Evolutionary conservation across 352 stramenopile species (phyloP).

Genomic region (Pythium phragmiticola): DNA sequence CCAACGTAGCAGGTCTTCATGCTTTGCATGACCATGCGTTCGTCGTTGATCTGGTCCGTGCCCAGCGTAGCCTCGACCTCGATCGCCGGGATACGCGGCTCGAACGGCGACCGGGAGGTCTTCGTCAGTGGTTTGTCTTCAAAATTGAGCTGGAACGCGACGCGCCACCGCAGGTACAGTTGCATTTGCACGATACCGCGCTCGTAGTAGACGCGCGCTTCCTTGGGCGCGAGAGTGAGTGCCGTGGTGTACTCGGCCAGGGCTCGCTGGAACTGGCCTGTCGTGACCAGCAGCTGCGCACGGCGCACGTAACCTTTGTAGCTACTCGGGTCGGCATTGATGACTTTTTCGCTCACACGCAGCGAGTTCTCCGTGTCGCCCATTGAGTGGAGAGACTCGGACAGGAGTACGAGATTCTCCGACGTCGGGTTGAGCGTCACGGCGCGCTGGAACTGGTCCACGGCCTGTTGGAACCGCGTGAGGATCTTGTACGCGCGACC

Average conservation of each 20-base stretch:
- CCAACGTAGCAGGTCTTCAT: conserved; percentile 53
- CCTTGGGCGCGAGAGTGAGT: conserved; percentile 53
- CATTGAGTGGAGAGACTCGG: conserved; percentile 75
- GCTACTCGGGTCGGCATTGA: conserved; percentile 53
- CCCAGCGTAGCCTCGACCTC: conserved; percentile 51
- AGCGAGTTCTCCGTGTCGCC: conserved; percentile 80
- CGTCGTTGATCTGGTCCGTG: conserved; percentile 47
- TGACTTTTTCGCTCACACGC: conserved; percentile 69
- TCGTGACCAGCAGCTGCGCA: conserved; percentile 60
- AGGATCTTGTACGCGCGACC: conserved; percentile 71
- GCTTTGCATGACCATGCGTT: conserved; percentile 40
- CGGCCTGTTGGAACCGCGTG: conserved; percentile 58
- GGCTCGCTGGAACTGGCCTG: conserved; percentile 41
- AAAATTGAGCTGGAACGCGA: conserved; percentile 52
- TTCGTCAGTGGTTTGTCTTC: conserved; percentile 19
- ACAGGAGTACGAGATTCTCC: conserved; percentile 77
- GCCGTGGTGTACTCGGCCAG: conserved; percentile 70
- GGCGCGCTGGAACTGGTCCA: conserved; percentile 61
- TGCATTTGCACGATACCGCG: conserved; percentile 72
- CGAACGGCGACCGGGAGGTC: conserved; percentile 38
- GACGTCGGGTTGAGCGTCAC: conserved; percentile 57
- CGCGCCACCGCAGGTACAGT: conserved; percentile 62
- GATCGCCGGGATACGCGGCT: conserved; percentile 35
- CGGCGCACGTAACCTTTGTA: conserved; percentile 66
- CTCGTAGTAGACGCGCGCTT: conserved; percentile 66